Percentiles rank a stretch among this genome's conserved stretches.
These are phyloP conservation scores for Trichoderma lentiforme DNA, from an alignment of 2,329 filamentous ascomycete species.

Conservation along the genomic window DNA sequence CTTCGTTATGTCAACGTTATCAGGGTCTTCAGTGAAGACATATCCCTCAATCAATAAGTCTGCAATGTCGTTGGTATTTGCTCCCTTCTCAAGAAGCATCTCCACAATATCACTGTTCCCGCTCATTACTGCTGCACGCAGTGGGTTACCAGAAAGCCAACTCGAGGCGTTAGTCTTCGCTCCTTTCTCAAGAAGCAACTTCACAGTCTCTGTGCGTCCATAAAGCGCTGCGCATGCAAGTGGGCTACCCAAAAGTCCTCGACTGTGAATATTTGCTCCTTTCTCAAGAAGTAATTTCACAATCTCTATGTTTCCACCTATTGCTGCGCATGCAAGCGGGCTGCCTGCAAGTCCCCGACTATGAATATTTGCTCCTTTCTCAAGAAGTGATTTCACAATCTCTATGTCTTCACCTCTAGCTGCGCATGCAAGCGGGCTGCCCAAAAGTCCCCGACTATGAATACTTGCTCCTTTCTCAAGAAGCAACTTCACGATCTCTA, in stretches of 20 bases:
- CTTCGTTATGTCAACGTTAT: too few species aligned
- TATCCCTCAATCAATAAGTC: too few species aligned
- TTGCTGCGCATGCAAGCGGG: not conserved
- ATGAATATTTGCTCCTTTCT: not conserved
- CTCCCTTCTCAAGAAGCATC: not conserved
- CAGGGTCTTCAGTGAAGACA: too few species aligned
- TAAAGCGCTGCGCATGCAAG: too few species aligned
- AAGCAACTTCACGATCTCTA: not conserved
- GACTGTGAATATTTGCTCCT: not conserved
- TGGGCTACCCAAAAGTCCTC: not conserved
- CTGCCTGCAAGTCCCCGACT: not conserved
- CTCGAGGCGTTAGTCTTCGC: not conserved
- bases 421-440: not conserved
- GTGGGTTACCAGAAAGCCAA: not conserved
- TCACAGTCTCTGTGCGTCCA: too few species aligned
- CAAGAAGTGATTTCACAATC: not conserved
- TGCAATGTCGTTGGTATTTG: too few species aligned
- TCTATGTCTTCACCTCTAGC: not conserved
- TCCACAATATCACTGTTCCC: not conserved
- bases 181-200: not conserved
- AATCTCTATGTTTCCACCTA: not conserved
- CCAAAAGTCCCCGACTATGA: too few species aligned
- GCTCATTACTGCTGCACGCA: accelerated
- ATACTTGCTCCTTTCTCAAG: not conserved
- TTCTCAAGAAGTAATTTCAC: not conserved